phyloP scores from a whole-genome alignment of 805 yeast genomes.

The Metschnikowia kunwiensis region DNA sequence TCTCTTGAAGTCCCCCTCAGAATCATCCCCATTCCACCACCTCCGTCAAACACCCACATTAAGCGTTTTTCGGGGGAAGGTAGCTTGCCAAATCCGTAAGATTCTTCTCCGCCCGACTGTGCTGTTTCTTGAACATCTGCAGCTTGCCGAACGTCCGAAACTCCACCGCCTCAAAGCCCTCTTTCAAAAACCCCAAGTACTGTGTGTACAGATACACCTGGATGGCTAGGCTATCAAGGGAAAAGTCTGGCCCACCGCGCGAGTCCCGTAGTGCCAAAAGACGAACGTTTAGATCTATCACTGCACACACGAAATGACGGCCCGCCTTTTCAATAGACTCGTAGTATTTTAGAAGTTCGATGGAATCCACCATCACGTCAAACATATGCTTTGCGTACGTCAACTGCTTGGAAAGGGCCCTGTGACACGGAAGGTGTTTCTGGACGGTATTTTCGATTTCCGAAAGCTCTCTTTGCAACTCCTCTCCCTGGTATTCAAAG shows the following conservation, averaged over 20 bases:
- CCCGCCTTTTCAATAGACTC: not conserved
- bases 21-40: too few relatives aligned
- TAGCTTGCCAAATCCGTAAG: not conserved
- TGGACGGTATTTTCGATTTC: not conserved
- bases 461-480: not conserved
- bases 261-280: slow-evolving; percentile 1
- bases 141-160: not conserved
- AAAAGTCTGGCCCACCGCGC: slow-evolving; percentile 1
- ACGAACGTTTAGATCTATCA: slow-evolving; percentile 4
- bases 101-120: not conserved
- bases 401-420: not conserved
- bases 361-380: slow-evolving; percentile 1
- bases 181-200: not conserved
- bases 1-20: too few relatives aligned
- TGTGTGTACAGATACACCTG: not conserved
- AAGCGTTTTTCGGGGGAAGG: not conserved
- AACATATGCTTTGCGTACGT: not conserved
- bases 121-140: slow-evolving; percentile 1
- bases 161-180: not conserved
- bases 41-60: too few relatives aligned
- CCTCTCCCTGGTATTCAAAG: slow-evolving; percentile 1
- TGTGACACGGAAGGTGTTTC: not conserved
- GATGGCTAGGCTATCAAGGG: slow-evolving; percentile 1
- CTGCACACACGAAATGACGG: slow-evolving; percentile 3
- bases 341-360: slow-evolving; percentile 7